These are phyloP conservation scores for Adenanthera pavonina DNA, from an alignment of 306 rosid genomes.

Conservation along the genomic window DNA sequence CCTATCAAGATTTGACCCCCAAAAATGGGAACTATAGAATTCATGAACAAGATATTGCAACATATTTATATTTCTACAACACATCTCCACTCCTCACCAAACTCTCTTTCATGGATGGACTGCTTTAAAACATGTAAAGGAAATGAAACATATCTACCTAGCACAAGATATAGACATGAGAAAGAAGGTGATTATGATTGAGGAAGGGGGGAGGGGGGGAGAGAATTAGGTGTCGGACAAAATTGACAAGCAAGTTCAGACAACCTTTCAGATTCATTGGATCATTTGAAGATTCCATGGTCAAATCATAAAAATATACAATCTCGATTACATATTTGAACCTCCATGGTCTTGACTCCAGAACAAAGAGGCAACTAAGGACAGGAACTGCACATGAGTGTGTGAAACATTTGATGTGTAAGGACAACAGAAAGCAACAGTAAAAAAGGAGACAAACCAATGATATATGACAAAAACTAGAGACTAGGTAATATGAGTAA, in stretches of 20 bases:
- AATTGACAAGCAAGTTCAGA: too few species aligned
- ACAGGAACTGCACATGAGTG: neutral
- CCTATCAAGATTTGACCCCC: neutral
- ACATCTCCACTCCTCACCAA: neutral
- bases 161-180: neutral
- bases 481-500: conserved; percentile 1
- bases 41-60: neutral
- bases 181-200: neutral
- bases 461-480: conserved; percentile 20
- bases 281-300: conserved; percentile 11
- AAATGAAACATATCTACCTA: neutral
- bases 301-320: neutral
- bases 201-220: neutral
- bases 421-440: neutral
- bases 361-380: neutral
- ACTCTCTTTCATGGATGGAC: neutral
- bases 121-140: neutral
- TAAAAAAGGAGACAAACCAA: conserved; percentile 12
- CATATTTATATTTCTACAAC: neutral
- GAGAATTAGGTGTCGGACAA: neutral
- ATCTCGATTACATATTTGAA: neutral
- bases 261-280: too few species aligned
- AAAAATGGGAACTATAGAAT: neutral
- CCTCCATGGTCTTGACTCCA: neutral
- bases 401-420: neutral